These are phyloP conservation scores for Tolypocladium ovalisporum DNA, from an alignment of 2,329 filamentous ascomycete genomes.

Conservation along the genomic window DNA sequence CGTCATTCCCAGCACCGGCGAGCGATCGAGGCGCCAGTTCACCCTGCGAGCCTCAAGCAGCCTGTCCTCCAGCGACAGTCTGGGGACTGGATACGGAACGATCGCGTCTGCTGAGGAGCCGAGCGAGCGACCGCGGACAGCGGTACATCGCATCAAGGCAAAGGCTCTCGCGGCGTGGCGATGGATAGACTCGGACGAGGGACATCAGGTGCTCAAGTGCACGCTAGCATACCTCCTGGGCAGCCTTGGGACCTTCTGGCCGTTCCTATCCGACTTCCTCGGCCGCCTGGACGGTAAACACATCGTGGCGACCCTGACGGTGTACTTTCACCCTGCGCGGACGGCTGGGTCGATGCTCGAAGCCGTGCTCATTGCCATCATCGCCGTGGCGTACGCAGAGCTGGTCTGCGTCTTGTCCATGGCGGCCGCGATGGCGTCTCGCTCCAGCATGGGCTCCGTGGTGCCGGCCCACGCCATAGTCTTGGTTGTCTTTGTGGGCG, in stretches of 20 bases:
- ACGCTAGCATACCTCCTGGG: slow-evolving; percentile 81
- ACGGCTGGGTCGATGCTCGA: slow-evolving; percentile 85
- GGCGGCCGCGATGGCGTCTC: slow-evolving; percentile 75
- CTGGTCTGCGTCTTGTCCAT: slow-evolving; percentile 74
- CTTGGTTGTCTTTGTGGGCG: slow-evolving; percentile 73
- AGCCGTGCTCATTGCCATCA: slow-evolving; percentile 63
- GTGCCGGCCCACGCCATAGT: slow-evolving; percentile 68
- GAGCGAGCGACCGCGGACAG: slow-evolving; percentile 5
- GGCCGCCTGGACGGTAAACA: slow-evolving; percentile 87
- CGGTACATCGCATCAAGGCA: slow-evolving; percentile 12
- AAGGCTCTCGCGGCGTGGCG: slow-evolving; percentile 31
- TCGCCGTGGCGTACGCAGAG: slow-evolving; percentile 62
- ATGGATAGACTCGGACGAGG: slow-evolving; percentile 62
- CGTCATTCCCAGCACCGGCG: slow-evolving; percentile 75
- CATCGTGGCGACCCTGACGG: slow-evolving; percentile 83
- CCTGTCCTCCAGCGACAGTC: slow-evolving; percentile 13
- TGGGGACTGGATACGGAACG: slow-evolving; percentile 1
- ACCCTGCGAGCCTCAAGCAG: slow-evolving; percentile 51
- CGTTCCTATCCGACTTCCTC: slow-evolving; percentile 59
- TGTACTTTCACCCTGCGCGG: slow-evolving; percentile 87
- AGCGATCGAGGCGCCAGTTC: slow-evolving; percentile 70
- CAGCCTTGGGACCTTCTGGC: slow-evolving; percentile 75
- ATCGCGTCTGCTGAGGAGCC: slow-evolving; percentile 9
- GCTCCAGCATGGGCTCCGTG: slow-evolving; percentile 52
- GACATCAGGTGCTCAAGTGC: slow-evolving; percentile 79